These are phyloP conservation scores for Isatis lusitanica DNA, from an alignment of 441 rosid genomes.

Conservation along the genomic window DNA sequence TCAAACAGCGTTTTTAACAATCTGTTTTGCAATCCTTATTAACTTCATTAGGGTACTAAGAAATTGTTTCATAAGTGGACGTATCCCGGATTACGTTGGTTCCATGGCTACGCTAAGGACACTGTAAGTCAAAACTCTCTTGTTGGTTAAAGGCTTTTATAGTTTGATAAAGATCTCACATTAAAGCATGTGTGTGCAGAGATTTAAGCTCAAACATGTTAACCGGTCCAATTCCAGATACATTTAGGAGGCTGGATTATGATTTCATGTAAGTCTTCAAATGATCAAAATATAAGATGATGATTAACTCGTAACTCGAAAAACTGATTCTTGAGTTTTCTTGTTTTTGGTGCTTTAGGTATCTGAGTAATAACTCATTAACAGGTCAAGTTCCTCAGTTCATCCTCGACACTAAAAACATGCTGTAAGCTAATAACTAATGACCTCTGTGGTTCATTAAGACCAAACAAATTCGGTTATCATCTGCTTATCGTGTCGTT, in stretches of 20 bases:
- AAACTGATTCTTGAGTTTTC: not conserved
- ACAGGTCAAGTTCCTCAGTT: slow-evolving; percentile 58
- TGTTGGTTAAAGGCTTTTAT: not conserved
- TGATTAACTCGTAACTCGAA: not conserved
- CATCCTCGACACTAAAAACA: slow-evolving; percentile 24
- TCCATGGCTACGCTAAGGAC: slow-evolving; percentile 25
- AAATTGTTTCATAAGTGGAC: slow-evolving; percentile 59
- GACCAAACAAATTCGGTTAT: not conserved
- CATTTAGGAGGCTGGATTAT: slow-evolving; percentile 25
- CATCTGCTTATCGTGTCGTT: not conserved
- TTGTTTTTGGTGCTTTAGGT: slow-evolving; percentile 42
- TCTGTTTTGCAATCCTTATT: not conserved
- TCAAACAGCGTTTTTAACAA: not conserved
- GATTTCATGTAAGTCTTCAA: slow-evolving; percentile 44
- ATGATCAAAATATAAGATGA: not conserved
- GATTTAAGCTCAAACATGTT: slow-evolving; percentile 79
- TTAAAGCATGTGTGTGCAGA: slow-evolving; percentile 33
- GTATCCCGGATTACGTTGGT: slow-evolving; percentile 52
- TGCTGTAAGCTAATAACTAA: slow-evolving; percentile 39
- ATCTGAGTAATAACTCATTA: slow-evolving; percentile 69
- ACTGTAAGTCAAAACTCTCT: slow-evolving; percentile 56
- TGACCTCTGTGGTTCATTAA: not conserved
- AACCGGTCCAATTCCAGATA: slow-evolving; percentile 51
- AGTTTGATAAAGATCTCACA: not conserved
- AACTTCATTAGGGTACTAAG: slow-evolving; percentile 55